These are phyloP conservation scores for Arxiozyma telluris DNA, from an alignment of 1,139 yeast genomes.

Conservation along the genomic window DNA sequence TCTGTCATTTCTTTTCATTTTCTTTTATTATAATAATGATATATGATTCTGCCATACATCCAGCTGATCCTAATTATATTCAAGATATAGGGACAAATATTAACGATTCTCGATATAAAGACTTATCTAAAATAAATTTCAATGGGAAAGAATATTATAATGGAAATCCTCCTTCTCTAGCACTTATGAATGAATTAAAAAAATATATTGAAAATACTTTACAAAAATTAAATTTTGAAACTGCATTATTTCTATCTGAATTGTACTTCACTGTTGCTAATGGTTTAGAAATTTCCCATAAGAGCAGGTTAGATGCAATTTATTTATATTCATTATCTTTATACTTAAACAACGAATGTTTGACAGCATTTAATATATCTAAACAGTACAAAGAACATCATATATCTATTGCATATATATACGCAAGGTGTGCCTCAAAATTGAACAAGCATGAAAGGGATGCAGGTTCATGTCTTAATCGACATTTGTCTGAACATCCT, in stretches of 20 bases:
- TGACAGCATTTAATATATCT: conserved; percentile 19
- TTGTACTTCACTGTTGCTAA: conserved; percentile 22
- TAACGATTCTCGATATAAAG: not conserved
- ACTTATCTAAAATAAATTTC: not conserved
- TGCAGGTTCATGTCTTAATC: conserved; percentile 9
- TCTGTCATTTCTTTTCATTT: too few species aligned
- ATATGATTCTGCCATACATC: not conserved
- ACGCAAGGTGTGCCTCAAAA: conserved; percentile 22
- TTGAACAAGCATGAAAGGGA: conserved; percentile 17
- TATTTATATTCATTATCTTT: conserved; percentile 25
- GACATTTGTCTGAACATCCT: conserved; percentile 6
- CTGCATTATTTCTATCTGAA: conserved; percentile 28
- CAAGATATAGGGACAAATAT: not conserved
- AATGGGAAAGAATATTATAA: conserved; percentile 2
- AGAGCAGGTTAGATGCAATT: conserved; percentile 17
- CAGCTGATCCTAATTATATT: not conserved
- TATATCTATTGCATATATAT: conserved; percentile 24
- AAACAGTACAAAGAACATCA: conserved; percentile 16
- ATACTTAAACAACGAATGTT: conserved; percentile 20
- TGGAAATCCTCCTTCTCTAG: conserved; percentile 2
- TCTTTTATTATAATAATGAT: not conserved
- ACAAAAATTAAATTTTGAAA: conserved; percentile 24
- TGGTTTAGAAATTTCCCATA: conserved; percentile 14
- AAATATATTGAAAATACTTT: conserved; percentile 14
- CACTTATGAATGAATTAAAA: conserved; percentile 6